phyloP scores from a whole-genome alignment of 495 filamentous ascomycete species.

The Xylaria sp. region DNA sequence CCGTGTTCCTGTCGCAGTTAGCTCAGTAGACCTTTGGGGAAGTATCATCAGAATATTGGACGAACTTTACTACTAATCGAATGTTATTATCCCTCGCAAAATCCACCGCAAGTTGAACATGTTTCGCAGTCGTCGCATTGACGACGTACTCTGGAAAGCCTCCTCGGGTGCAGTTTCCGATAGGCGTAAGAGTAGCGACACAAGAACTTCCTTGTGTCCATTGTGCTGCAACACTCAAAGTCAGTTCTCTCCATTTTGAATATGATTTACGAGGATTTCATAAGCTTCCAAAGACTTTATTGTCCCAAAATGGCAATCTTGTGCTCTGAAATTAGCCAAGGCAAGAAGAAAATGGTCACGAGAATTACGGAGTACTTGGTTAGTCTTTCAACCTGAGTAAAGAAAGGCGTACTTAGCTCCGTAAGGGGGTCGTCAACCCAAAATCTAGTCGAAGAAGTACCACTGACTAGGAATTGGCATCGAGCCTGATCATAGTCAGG shows the following conservation, averaged over 20 bases:
- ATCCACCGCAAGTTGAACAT: slow-evolving; percentile 64
- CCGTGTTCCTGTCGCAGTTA: slow-evolving; percentile 47
- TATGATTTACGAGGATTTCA: too few relatives aligned
- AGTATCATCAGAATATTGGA: not conserved
- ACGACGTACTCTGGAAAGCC: slow-evolving; percentile 66
- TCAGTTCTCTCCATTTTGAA: too few relatives aligned
- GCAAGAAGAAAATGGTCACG: too few relatives aligned
- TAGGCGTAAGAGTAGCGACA: slow-evolving; percentile 32
- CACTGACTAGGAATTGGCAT: slow-evolving; percentile 47
- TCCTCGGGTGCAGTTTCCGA: slow-evolving; percentile 58
- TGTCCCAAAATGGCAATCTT: too few relatives aligned
- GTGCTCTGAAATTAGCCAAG: too few relatives aligned
- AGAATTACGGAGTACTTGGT: too few relatives aligned
- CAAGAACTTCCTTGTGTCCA: slow-evolving; percentile 52
- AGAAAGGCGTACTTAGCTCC: too few relatives aligned
- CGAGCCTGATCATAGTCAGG: slow-evolving; percentile 49
- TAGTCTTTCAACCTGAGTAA: too few relatives aligned
- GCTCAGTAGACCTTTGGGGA: not conserved
- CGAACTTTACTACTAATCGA: slow-evolving; percentile 64
- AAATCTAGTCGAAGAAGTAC: slow-evolving; percentile 37
- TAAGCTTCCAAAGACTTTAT: too few relatives aligned
- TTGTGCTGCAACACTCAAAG: too few relatives aligned
- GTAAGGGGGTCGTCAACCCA: slow-evolving; percentile 49
- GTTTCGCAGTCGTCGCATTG: slow-evolving; percentile 58
- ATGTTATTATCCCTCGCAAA: slow-evolving; percentile 66